Conservation (phyloP, 306 rosid genomes). For the Quercus aquifolioides region DNA sequence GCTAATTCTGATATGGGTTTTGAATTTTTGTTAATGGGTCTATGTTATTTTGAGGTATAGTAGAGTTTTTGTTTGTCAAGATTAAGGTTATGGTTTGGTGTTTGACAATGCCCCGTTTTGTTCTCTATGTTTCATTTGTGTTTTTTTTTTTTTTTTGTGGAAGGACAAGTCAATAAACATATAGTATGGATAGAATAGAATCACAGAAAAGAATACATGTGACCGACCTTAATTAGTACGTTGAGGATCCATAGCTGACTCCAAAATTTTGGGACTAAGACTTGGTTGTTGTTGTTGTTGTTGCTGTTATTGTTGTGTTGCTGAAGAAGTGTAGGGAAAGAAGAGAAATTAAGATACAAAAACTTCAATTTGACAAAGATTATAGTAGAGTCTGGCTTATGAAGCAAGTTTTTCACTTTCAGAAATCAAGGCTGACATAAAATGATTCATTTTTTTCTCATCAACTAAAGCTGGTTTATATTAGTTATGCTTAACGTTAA, state of each 20-base stretch:
- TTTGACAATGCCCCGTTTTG: not conserved
- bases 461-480: not conserved
- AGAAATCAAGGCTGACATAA: not conserved
- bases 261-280: too few relatives aligned
- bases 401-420: not conserved
- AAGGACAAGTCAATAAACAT: too few relatives aligned
- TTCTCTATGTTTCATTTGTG: not conserved
- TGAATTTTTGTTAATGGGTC: slow-evolving; percentile 25
- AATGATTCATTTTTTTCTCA: not conserved
- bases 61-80: not conserved
- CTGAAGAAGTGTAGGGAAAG: not conserved
- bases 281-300: not conserved
- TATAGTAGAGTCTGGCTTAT: not conserved
- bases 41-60: not conserved
- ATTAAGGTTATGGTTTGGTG: not conserved
- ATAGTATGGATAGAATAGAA: too few relatives aligned
- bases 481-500: not conserved
- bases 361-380: not conserved
- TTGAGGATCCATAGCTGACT: too few relatives aligned
- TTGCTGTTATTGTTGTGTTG: not conserved
- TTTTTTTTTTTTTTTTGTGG: not conserved
- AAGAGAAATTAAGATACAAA: not conserved
- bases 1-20: slow-evolving; percentile 12
- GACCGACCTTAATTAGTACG: too few relatives aligned
- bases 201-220: too few relatives aligned